A percentile compares a stretch with the other conserved stretches of the same genome.
Evolutionary conservation across 2,329 filamentous ascomycete genomes (phyloP).

Genomic region (Neurospora crassa): DNA sequence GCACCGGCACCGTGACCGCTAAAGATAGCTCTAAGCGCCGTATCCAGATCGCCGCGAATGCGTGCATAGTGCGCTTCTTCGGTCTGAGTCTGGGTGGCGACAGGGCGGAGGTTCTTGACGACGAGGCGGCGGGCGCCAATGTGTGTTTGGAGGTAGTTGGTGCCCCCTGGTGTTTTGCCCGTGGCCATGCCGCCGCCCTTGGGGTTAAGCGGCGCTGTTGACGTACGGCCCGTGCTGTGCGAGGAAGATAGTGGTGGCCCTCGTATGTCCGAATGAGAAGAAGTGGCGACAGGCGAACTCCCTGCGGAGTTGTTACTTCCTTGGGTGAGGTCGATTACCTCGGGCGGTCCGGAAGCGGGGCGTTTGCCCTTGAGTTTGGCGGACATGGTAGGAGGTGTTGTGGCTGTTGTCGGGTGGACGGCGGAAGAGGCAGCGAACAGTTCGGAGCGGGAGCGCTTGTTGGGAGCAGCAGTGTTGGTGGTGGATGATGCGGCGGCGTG

Average conservation of each 20-base stretch:
- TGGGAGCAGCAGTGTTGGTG: conserved; percentile 6
- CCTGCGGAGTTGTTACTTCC: conserved; percentile 10
- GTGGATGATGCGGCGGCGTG: neutral
- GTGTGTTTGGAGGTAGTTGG: conserved; percentile 56
- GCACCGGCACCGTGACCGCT: conserved; percentile 32
- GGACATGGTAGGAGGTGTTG: conserved; percentile 16
- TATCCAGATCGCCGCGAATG: conserved; percentile 64
- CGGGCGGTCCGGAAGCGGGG: conserved; percentile 13
- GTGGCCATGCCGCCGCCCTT: neutral
- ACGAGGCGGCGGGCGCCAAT: conserved; percentile 74
- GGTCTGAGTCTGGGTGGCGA: conserved; percentile 46
- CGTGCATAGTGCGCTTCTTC: conserved; percentile 70
- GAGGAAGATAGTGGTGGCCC: neutral
- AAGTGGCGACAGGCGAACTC: neutral
- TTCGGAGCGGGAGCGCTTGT: conserved; percentile 22
- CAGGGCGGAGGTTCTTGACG: conserved; percentile 79
- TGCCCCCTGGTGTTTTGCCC: conserved; percentile 12
- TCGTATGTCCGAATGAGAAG: neutral
- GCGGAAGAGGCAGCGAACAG: conserved; percentile 8
- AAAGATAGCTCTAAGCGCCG: conserved; percentile 67
- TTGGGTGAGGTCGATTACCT: conserved; percentile 36
- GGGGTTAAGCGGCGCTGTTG: neutral
- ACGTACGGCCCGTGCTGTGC: neutral
- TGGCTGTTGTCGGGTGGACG: conserved; percentile 1
- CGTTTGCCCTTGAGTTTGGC: conserved; percentile 27